Evolutionary conservation across 73 alveolate genomes (phyloP).

Genomic region (Symbiodinium pilosum): DNA sequence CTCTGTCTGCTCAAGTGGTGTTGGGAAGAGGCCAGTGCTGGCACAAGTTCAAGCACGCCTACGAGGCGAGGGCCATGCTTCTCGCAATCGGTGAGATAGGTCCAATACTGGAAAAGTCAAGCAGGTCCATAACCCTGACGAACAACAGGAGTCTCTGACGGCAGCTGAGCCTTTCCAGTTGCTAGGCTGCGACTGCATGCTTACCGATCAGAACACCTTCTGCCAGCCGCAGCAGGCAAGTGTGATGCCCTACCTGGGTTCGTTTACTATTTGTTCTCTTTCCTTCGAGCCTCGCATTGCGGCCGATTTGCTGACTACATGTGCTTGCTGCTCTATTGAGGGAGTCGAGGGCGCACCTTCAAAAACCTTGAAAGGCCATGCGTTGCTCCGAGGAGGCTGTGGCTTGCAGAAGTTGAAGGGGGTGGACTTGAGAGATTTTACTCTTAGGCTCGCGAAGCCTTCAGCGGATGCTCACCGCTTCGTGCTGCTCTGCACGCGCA

Average conservation of each 20-base stretch:
- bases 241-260: not conserved
- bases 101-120: too few species aligned
- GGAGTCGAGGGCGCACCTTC: too few species aligned
- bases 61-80: too few species aligned
- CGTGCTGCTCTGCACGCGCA: not conserved
- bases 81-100: too few species aligned
- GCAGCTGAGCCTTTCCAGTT: too few species aligned
- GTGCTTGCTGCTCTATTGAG: too few species aligned
- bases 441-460: not conserved
- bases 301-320: not conserved
- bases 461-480: not conserved
- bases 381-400: too few species aligned
- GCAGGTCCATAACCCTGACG: too few species aligned
- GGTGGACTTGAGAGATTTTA: too few species aligned
- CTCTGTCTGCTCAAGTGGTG: not conserved
- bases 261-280: not conserved
- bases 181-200: constrained; percentile 70
- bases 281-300: not conserved
- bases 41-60: constrained; percentile 34
- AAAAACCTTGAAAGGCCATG: not conserved
- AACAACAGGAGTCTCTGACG: too few species aligned
- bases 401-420: too few species aligned
- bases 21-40: constrained; percentile 38
- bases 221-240: constrained; percentile 68
- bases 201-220: constrained; percentile 40